Evolutionary conservation across 2,329 filamentous ascomycete species (phyloP).

Genomic region (Orbilia blumenaviensis): DNA sequence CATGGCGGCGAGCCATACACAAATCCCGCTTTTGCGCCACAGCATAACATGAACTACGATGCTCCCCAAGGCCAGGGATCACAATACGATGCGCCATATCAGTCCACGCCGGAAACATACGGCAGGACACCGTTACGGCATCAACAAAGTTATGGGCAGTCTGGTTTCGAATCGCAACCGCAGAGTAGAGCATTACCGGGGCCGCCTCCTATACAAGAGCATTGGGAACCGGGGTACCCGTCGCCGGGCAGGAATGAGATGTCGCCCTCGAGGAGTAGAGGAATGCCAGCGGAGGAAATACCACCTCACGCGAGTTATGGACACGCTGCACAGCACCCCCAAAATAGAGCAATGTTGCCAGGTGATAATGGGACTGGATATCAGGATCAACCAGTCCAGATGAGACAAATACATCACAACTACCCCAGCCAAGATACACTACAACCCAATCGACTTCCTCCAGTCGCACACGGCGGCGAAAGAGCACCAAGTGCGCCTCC

Average conservation of each 20-base stretch:
- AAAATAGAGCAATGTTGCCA: conserved; percentile 17
- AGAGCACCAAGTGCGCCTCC: conserved; percentile 16
- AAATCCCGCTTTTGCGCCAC: conserved; percentile 33
- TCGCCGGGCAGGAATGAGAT: conserved; percentile 8
- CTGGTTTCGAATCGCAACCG: conserved; percentile 13
- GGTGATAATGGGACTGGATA: conserved; percentile 12
- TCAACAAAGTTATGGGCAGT: conserved; percentile 36
- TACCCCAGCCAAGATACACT: conserved; percentile 41
- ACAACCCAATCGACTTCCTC: conserved; percentile 16
- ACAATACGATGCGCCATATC: conserved; percentile 15
- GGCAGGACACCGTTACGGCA: conserved; percentile 47
- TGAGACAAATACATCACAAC: conserved; percentile 39
- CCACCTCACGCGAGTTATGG: conserved; percentile 19
- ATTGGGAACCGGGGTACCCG: conserved; percentile 15
- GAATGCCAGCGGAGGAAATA: conserved; percentile 25
- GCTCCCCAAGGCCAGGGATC: conserved; percentile 12
- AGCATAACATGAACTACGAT: conserved; percentile 39
- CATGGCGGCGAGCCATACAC: conserved; percentile 22
- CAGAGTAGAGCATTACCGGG: conserved; percentile 25
- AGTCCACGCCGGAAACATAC: conserved; percentile 2
- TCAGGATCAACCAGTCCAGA: conserved; percentile 25
- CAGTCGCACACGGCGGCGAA: conserved; percentile 14
- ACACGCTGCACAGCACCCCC: conserved; percentile 17
- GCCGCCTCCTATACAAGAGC: conserved; percentile 13
- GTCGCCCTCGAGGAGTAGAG: conserved; percentile 42